Evolutionary conservation across 208 protist genomes (phyloP).

Genomic region (Angomonas ambiguus): DNA sequence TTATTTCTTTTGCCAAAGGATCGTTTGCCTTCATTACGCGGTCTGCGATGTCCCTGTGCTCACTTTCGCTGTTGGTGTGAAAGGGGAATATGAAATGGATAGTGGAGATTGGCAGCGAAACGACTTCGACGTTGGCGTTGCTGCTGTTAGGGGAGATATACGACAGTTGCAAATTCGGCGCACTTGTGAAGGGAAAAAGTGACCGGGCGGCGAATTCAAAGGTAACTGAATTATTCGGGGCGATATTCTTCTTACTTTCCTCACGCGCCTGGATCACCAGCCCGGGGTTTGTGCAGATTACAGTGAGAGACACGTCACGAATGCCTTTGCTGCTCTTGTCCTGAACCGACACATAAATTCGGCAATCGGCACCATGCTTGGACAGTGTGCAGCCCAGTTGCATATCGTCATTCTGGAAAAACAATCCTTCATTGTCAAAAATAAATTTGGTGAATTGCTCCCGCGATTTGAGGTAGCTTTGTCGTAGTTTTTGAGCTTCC

Average conservation of each 20-base stretch:
- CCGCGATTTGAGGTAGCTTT: conserved; percentile 26
- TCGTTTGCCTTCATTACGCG: conserved; percentile 25
- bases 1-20: not conserved
- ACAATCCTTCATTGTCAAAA: conserved; percentile 8
- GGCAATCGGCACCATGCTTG: conserved; percentile 43
- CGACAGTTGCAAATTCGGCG: conserved; percentile 57
- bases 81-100: conserved; percentile 68
- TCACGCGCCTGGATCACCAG: conserved; percentile 58
- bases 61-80: conserved; percentile 30
- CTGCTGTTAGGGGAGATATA: conserved; percentile 22
- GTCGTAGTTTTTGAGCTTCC: conserved; percentile 28
- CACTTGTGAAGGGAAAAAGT: conserved; percentile 40
- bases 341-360: conserved; percentile 30
- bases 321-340: conserved; percentile 24
- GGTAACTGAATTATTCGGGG: conserved; percentile 16
- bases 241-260: conserved; percentile 15
- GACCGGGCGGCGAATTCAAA: conserved; percentile 71
- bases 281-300: conserved; percentile 39
- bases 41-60: conserved; percentile 34
- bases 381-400: conserved; percentile 49
- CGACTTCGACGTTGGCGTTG: conserved; percentile 24
- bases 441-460: conserved; percentile 31
- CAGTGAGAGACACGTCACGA: conserved; percentile 28
- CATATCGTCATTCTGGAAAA: conserved; percentile 46
- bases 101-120: conserved; percentile 58